Percentiles rank a stretch among this genome's conserved stretches.
These are phyloP conservation scores for Heliocybe sulcata DNA, from an alignment of 1,284 basidiomycete genomes.

Conservation along the genomic window DNA sequence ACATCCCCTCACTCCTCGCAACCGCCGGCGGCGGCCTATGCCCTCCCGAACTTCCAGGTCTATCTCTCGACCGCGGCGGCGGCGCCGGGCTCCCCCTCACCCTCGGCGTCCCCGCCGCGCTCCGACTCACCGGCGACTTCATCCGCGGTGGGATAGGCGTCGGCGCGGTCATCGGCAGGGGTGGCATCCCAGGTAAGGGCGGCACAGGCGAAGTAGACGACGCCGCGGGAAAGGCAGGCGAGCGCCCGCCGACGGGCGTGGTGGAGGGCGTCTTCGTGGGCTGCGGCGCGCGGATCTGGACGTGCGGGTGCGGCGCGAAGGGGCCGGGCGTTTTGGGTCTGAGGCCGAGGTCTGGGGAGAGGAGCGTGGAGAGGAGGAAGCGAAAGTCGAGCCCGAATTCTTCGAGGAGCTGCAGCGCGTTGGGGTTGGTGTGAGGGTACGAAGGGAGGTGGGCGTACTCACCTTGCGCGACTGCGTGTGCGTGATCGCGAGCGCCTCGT, in stretches of 20 bases:
- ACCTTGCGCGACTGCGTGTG: conserved; percentile 79
- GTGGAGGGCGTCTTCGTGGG: conserved; percentile 18
- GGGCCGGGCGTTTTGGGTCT: conserved; percentile 18
- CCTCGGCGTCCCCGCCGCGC: conserved; percentile 22
- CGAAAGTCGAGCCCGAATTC: conserved; percentile 92
- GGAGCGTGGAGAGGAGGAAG: conserved; percentile 71
- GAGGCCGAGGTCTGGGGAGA: conserved; percentile 49
- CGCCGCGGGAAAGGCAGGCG: conserved; percentile 15
- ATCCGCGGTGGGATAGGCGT: conserved; percentile 12
- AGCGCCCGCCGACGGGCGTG: conserved; percentile 21
- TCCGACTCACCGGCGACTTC: conserved; percentile 1
- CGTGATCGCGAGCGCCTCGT: conserved; percentile 74
- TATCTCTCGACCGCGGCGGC: conserved; percentile 56
- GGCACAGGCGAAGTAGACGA: conserved; percentile 14
- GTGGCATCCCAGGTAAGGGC: conserved; percentile 11
- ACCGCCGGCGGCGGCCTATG: conserved; percentile 30
- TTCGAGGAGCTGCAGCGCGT: conserved; percentile 63
- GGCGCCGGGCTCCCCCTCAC: conserved; percentile 28
- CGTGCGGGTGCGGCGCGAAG: conserved; percentile 27
- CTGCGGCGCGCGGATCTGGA: conserved; percentile 18
- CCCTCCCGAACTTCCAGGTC: conserved; percentile 45
- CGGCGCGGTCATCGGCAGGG: conserved; percentile 10
- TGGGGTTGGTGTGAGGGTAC: neutral
- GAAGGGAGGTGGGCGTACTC: conserved; percentile 11
- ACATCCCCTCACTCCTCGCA: conserved; percentile 24